These are phyloP conservation scores for Physocladia obscura DNA, from an alignment of 192 early-diverging fungal species.

Conservation along the genomic window DNA sequence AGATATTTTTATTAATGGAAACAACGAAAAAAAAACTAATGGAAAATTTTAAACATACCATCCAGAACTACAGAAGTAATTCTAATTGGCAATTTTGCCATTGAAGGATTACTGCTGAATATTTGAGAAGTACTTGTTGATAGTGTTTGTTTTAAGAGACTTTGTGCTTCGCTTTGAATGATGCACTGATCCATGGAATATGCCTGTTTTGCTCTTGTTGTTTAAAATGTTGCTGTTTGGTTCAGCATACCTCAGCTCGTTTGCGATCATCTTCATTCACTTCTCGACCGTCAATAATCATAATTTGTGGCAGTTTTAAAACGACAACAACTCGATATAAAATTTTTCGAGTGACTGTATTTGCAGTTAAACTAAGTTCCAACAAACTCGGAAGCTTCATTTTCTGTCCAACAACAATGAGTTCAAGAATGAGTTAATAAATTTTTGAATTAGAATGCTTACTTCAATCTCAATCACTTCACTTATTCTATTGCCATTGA, in stretches of 20 bases:
- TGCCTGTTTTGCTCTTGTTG: conserved; percentile 3
- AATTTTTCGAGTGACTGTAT: conserved; percentile 56
- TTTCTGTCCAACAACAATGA: conserved; percentile 46
- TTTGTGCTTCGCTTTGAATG: conserved; percentile 30
- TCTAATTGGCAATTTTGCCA: conserved; percentile 49
- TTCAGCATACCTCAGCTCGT: conserved; percentile 41
- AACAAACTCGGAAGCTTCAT: conserved; percentile 58
- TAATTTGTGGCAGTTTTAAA: conserved; percentile 53
- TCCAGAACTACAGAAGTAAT: conserved; percentile 58
- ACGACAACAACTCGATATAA: conserved; percentile 51
- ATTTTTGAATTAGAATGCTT: background rate
- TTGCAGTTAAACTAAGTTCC: conserved; percentile 49
- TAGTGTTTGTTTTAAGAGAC: conserved; percentile 25
- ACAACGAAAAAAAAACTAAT: background rate
- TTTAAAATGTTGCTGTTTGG: background rate
- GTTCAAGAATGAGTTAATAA: background rate
- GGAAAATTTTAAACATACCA: conserved; percentile 30
- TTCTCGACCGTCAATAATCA: conserved; percentile 54
- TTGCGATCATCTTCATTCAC: conserved; percentile 55
- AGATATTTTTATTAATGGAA: background rate
- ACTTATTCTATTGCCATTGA: conserved; percentile 53
- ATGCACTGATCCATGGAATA: conserved; percentile 50
- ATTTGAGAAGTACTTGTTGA: background rate
- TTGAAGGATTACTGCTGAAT: conserved; percentile 1
- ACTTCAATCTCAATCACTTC: conserved; percentile 62